Conservation (phyloP, 441 rosid species). For the Adansonia gregorii region DNA sequence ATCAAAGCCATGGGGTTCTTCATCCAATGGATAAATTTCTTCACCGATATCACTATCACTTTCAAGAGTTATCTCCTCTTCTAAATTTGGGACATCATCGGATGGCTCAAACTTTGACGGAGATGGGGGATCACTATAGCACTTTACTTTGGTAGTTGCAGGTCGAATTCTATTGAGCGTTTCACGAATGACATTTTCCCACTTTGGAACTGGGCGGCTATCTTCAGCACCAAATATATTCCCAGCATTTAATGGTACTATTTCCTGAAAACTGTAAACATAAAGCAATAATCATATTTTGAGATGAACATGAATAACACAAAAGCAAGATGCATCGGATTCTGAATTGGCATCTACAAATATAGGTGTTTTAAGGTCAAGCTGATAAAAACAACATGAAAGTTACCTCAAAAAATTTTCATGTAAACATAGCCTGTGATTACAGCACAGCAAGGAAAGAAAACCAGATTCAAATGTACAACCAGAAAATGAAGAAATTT, state of each 20-base stretch:
- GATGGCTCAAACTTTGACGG: constrained; percentile 81
- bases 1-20: constrained; percentile 42
- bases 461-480: not conserved
- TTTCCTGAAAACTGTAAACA: constrained; percentile 78
- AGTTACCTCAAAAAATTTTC: not conserved
- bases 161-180: constrained; percentile 64
- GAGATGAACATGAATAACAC: constrained; percentile 17
- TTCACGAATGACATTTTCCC: constrained; percentile 86
- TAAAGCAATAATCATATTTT: constrained; percentile 24
- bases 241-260: constrained; percentile 93
- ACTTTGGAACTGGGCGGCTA: constrained; percentile 66
- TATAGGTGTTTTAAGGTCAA: not conserved
- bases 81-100: constrained; percentile 67
- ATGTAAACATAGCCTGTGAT: constrained; percentile 6
- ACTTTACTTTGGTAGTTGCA: constrained; percentile 51
- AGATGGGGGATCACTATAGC: constrained; percentile 91
- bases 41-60: constrained; percentile 79
- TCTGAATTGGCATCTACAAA: not conserved
- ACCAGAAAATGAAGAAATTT: constrained; percentile 1
- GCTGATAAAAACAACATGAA: constrained; percentile 1
- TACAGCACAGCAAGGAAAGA: not conserved
- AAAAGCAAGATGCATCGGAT: constrained; percentile 10
- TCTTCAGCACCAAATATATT: constrained; percentile 95
- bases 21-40: constrained; percentile 78
- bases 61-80: constrained; percentile 72